A percentile compares a stretch with the other conserved stretches of the same genome.
Evolutionary conservation across 1,139 yeast genomes (phyloP).

Genomic region (Scheffersomyces segobiensis): DNA sequence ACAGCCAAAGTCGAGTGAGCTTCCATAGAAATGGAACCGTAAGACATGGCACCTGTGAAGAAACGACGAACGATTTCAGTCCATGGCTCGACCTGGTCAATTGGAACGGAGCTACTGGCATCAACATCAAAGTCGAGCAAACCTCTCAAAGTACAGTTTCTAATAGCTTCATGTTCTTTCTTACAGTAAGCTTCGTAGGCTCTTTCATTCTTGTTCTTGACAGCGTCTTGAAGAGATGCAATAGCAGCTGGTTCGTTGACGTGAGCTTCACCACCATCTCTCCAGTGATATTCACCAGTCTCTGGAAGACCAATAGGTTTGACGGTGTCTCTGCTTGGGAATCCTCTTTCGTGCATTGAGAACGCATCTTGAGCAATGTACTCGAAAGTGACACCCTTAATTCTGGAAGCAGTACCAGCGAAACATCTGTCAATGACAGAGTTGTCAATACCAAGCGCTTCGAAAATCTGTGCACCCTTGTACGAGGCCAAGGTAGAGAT

Average conservation of each 20-base stretch:
- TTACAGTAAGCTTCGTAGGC: constrained; percentile 90
- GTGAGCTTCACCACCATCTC: constrained; percentile 98
- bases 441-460: constrained; percentile 93
- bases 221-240: constrained; percentile 96
- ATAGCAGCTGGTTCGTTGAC: constrained; percentile 93
- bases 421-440: constrained; percentile 94
- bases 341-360: constrained; percentile 90
- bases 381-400: constrained; percentile 92
- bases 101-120: constrained; percentile 71
- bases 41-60: constrained; percentile 99
- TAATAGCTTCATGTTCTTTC: constrained; percentile 89
- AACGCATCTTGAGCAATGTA: constrained; percentile 96
- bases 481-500: constrained; percentile 95
- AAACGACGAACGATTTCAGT: constrained; percentile 97
- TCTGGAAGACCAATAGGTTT: constrained; percentile 82
- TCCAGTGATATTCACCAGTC: constrained; percentile 97
- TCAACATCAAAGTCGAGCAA: constrained; percentile 85
- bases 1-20: constrained; percentile 97
- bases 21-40: constrained; percentile 98
- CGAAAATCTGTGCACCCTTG: constrained; percentile 98
- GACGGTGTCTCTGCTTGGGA: constrained; percentile 72
- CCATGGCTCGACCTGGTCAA: constrained; percentile 99
- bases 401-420: constrained; percentile 96
- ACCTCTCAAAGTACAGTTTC: constrained; percentile 92
- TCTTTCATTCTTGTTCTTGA: constrained; percentile 88